These are phyloP conservation scores for Trematosphaeria pertusa DNA, from an alignment of 2,329 filamentous ascomycete genomes.

Conservation along the genomic window DNA sequence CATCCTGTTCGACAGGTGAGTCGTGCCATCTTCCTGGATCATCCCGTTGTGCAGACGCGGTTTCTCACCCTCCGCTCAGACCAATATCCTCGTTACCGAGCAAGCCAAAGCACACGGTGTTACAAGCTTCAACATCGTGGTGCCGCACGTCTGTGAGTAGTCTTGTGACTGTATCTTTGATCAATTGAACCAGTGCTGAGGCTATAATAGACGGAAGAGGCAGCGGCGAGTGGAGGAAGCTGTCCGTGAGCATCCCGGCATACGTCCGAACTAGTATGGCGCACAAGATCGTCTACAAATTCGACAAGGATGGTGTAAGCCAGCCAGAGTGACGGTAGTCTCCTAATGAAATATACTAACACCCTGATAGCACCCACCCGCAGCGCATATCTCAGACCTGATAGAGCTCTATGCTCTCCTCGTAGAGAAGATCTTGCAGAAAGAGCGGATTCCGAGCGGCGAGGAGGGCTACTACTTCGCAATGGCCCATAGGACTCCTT, in stretches of 20 bases:
- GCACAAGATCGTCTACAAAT: constrained; percentile 40
- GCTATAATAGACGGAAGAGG: constrained; percentile 15
- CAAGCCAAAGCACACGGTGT: constrained; percentile 16
- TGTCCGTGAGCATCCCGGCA: constrained; percentile 15
- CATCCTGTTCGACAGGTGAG: constrained; percentile 17
- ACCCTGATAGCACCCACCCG: neutral
- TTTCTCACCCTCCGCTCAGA: too few species aligned
- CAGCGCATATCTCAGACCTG: constrained; percentile 19
- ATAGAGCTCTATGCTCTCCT: constrained; percentile 11
- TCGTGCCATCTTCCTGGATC: too few species aligned
- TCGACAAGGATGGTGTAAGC: constrained; percentile 43
- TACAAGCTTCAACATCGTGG: constrained; percentile 15
- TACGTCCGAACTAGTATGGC: constrained; percentile 34
- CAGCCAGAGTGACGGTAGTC: constrained; percentile 1
- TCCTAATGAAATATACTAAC: neutral
- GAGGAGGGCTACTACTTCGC: constrained; percentile 16
- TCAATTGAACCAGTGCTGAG: neutral
- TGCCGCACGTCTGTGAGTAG: constrained; percentile 18
- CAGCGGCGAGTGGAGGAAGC: constrained; percentile 19
- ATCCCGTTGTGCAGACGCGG: too few species aligned
- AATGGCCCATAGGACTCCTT: constrained; percentile 3
- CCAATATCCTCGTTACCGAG: constrained; percentile 12
- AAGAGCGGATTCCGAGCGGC: constrained; percentile 5
- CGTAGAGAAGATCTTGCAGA: constrained; percentile 6
- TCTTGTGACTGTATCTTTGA: constrained; percentile 4